These are phyloP conservation scores for Colletotrichum tofieldiae DNA, from an alignment of 2,329 filamentous ascomycete species.

Conservation along the genomic window DNA sequence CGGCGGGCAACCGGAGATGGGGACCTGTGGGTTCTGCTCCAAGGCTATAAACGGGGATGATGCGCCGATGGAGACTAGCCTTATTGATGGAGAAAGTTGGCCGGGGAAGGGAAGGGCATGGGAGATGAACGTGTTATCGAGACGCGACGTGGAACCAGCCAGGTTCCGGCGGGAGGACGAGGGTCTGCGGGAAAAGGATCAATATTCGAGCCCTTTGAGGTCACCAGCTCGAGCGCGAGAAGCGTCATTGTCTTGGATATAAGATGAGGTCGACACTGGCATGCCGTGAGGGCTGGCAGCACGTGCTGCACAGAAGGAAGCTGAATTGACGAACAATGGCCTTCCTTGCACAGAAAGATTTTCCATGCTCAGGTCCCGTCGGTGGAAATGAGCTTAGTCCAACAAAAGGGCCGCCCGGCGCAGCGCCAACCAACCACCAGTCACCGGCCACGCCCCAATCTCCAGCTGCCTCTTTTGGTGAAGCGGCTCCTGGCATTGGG, in stretches of 20 bases:
- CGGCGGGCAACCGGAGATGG: conserved; percentile 2
- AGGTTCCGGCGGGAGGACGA: neutral
- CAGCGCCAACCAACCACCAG: conserved; percentile 10
- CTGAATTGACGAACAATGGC: neutral
- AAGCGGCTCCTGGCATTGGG: conserved; percentile 27
- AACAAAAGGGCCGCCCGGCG: conserved; percentile 13
- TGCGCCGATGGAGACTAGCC: conserved; percentile 14
- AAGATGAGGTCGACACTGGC: neutral
- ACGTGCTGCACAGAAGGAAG: conserved; percentile 4
- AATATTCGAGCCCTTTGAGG: neutral
- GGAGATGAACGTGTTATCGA: neutral
- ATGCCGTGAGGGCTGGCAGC: neutral
- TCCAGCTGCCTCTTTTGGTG: conserved; percentile 40
- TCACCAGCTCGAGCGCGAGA: neutral
- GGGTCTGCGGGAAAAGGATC: too few species aligned
- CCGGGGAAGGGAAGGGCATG: neutral
- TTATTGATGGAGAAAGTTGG: neutral
- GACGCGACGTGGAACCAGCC: neutral
- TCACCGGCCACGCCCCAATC: conserved; percentile 10
- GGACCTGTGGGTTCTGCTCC: neutral
- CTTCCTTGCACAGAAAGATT: conserved; percentile 6
- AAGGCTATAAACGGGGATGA: conserved; percentile 9
- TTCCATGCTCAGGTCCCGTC: neutral
- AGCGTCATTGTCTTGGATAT: conserved; percentile 14
- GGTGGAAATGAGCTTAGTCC: conserved; percentile 26